Evolutionary conservation across 1,284 basidiomycete species (phyloP).

Genomic region (Naganishia sp.): DNA sequence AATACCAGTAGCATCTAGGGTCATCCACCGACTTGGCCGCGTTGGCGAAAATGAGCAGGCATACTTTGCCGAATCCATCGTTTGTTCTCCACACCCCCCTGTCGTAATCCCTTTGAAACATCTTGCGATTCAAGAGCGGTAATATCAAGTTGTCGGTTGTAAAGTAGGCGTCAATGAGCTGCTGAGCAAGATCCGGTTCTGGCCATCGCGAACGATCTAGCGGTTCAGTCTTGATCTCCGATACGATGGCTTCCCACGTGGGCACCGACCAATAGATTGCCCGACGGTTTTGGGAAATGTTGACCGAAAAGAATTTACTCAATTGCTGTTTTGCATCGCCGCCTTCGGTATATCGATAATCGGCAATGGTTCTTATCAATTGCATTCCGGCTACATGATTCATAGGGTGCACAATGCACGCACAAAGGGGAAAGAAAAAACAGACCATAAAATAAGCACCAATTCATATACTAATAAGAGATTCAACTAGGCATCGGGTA

Average conservation of each 20-base stretch:
- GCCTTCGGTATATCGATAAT: slow-evolving; percentile 25
- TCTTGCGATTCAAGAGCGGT: slow-evolving; percentile 75
- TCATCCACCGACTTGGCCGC: slow-evolving; percentile 70
- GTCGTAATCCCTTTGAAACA: slow-evolving; percentile 66
- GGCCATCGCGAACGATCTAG: slow-evolving; percentile 51
- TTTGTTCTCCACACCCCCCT: slow-evolving; percentile 64
- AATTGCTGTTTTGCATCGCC: slow-evolving; percentile 12
- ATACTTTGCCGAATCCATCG: slow-evolving; percentile 65
- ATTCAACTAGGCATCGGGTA: slow-evolving; percentile 18
- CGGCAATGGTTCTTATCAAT: slow-evolving; percentile 31
- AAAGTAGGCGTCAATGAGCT: slow-evolving; percentile 72
- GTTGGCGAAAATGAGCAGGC: slow-evolving; percentile 73
- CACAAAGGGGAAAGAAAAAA: slow-evolving; percentile 12
- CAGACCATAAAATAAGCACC: slow-evolving; percentile 15
- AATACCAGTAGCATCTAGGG: slow-evolving; percentile 60
- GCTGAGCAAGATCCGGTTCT: slow-evolving; percentile 60
- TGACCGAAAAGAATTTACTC: slow-evolving; percentile 16
- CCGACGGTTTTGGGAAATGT: slow-evolving; percentile 37
- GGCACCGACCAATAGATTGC: slow-evolving; percentile 51
- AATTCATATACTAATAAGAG: not conserved
- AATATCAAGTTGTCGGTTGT: slow-evolving; percentile 62
- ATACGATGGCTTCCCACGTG: slow-evolving; percentile 52
- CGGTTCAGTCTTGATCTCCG: slow-evolving; percentile 43
- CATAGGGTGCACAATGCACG: slow-evolving; percentile 5
- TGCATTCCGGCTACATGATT: slow-evolving; percentile 32